Base-by-base conservation (phyloP, 140 eudicot genomes). In the Flaveria floridana region DNA sequence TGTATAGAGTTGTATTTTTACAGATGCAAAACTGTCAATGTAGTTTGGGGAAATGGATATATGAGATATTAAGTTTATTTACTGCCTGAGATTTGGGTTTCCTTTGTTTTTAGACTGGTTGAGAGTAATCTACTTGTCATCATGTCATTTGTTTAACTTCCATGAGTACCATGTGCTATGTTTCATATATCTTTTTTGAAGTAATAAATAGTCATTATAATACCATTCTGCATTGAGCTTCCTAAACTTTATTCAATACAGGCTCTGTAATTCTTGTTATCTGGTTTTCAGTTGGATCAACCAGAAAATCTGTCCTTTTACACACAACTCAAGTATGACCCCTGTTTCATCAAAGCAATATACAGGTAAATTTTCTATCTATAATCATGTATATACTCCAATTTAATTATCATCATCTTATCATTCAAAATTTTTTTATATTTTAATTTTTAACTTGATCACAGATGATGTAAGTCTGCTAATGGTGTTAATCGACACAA, bases 381-480 rank as follows among this genome's bases (percentile, higher is more conserved):
- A 9, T 62, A 62, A 12, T 50, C 16, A 76, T 69, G 53, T 53
- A 3, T 51, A 23, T n/a, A 15, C 23, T 26, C 7, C 30, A n/a
- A 56, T 11, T 62, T 39, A 21, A 30, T 50, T n/a, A 16, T 44
- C 50, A 50, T 34, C 26, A 18, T 70, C 52, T 68, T 30, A 19
- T 70, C 58, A 63, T 5, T 52, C 46, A 18, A 34, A 20, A 0
- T 14, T 8, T 0, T 53, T 44, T 34, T 16, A 65, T 28, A 9
- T 2, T 47, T 39, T n/a, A 39, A 8, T 10, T 34, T 53, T 28
- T 44, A 26, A 64, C 67, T 58, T 18, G n/a, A 48, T 81, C 15
- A 52, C 88, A 93, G 98, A 93, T 79, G 98, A 93, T 59, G 96
- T 93, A 47, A 93, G 98, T 79, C 83, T 93, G 62, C 52, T 93